Conservation (phyloP, 345 rosid genomes). For the Geranium brycei region DNA sequence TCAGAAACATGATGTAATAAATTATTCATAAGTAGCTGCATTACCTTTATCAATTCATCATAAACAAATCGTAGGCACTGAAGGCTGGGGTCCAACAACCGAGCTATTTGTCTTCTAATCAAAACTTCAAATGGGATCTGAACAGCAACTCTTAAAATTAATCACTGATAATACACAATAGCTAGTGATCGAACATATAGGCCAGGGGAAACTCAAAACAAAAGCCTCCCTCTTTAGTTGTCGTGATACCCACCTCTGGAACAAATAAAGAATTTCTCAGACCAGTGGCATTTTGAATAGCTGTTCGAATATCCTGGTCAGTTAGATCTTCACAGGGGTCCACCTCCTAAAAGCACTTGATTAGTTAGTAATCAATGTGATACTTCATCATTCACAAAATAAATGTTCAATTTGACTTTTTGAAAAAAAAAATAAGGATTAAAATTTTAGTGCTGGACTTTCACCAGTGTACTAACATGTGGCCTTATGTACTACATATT, state of each 20-base stretch:
- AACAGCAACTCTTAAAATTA: conserved; percentile 5
- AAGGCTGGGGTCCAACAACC: conserved; percentile 51
- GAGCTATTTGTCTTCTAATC: conserved; percentile 50
- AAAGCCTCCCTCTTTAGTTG: not conserved
- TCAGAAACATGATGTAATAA: not conserved
- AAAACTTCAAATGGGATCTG: conserved; percentile 70
- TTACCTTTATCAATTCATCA: conserved; percentile 58
- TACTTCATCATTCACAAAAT: not conserved
- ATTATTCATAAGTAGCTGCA: not conserved
- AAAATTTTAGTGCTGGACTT: no score
- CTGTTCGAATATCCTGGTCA: conserved; percentile 52
- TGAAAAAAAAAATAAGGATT: no score
- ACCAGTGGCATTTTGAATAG: conserved; percentile 57
- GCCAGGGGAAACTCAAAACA: conserved; percentile 5
- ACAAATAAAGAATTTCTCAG: conserved; percentile 49
- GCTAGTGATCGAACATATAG: conserved; percentile 2
- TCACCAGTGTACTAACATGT: no score
- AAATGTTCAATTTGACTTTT: not conserved
- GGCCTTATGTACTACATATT: no score
- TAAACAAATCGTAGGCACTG: conserved; percentile 52
- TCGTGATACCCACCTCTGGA: conserved; percentile 36
- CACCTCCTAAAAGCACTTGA: conserved; percentile 30
- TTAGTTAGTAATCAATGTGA: conserved; percentile 2
- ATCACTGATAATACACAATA: conserved; percentile 3
- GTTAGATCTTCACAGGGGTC: conserved; percentile 57